Percentiles rank a stretch among this genome's conserved stretches.
These are phyloP conservation scores for Verticillium tricorpus DNA, from an alignment of 2,329 filamentous ascomycete species.

Conservation along the genomic window DNA sequence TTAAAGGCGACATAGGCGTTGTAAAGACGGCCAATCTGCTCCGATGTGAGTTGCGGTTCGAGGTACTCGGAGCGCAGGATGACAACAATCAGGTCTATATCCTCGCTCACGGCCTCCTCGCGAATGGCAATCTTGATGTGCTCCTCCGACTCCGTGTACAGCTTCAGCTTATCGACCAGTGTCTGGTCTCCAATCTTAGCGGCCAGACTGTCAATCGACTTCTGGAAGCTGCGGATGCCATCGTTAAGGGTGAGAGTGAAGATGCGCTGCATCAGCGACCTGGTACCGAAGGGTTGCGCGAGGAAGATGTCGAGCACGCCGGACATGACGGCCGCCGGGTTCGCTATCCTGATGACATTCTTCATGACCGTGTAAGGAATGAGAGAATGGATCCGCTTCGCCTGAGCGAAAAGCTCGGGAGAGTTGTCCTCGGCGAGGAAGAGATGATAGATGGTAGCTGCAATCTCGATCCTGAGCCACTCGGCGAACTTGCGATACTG, in stretches of 20 bases:
- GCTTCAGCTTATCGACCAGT: conserved; percentile 75
- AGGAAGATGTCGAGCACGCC: conserved; percentile 91
- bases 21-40: conserved; percentile 80
- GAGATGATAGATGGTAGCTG: conserved; percentile 92
- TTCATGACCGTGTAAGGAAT: conserved; percentile 92
- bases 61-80: conserved; percentile 78
- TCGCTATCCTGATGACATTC: conserved; percentile 94
- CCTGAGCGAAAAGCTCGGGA: conserved; percentile 89
- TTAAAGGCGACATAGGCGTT: conserved; percentile 98
- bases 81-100: conserved; percentile 80
- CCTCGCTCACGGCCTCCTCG: conserved; percentile 65
- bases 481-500: conserved; percentile 98
- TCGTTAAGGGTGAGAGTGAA: conserved; percentile 90
- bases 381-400: conserved; percentile 88
- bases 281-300: conserved; percentile 86
- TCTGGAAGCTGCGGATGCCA: conserved; percentile 81
- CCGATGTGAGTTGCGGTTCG: conserved; percentile 62
- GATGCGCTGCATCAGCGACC: conserved; percentile 88
- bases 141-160: conserved; percentile 73
- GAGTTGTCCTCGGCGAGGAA: conserved; percentile 98
- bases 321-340: conserved; percentile 96
- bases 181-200: conserved; percentile 76
- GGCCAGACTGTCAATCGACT: conserved; percentile 73
- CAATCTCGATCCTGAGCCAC: conserved; percentile 95
- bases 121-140: conserved; percentile 69